Evolutionary conservation across 2,329 filamentous ascomycete species (phyloP).

Genomic region (Mycosphaerelloides madeirae): DNA sequence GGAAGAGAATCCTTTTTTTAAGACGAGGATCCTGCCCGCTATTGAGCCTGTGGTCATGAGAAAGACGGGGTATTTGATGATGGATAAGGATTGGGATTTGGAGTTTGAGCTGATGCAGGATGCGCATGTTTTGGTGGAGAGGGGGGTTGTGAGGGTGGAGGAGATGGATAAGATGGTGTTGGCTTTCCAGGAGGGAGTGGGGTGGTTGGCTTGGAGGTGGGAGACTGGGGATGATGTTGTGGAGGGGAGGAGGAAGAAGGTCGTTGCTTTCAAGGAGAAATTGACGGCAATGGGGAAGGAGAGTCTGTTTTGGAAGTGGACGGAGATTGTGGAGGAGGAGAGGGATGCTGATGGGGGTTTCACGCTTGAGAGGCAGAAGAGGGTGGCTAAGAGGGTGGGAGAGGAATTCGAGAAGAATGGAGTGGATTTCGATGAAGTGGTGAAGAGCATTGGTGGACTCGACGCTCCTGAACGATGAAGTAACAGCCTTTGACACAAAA

Average conservation of each 20-base stretch:
- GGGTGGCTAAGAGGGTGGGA: slow-evolving; percentile 68
- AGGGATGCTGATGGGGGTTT: slow-evolving; percentile 74
- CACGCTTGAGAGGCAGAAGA: slow-evolving; percentile 65
- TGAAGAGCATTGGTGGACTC: slow-evolving; percentile 64
- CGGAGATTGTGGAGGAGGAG: slow-evolving; percentile 87
- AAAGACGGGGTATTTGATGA: slow-evolving; percentile 84
- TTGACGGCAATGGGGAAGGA: slow-evolving; percentile 76
- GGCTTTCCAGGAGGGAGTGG: slow-evolving; percentile 61
- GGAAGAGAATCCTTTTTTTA: slow-evolving; percentile 52
- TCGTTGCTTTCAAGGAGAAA: slow-evolving; percentile 74
- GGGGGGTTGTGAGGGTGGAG: slow-evolving; percentile 55
- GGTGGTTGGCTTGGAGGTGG: slow-evolving; percentile 54
- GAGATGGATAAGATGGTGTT: slow-evolving; percentile 68
- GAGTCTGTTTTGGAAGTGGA: slow-evolving; percentile 84
- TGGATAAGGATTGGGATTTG: slow-evolving; percentile 80
- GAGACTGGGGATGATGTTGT: slow-evolving; percentile 45
- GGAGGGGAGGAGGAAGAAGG: slow-evolving; percentile 64
- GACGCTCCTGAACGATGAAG: slow-evolving; percentile 30
- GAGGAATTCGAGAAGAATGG: slow-evolving; percentile 68
- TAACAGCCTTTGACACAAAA: no score
- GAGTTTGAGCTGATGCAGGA: slow-evolving; percentile 78
- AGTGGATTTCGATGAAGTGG: slow-evolving; percentile 78
- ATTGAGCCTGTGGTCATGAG: slow-evolving; percentile 62
- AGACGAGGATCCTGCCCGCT: slow-evolving; percentile 61
- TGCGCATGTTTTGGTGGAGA: slow-evolving; percentile 64